Base-by-base conservation (phyloP, 2,329 filamentous ascomycete genomes). In the Fusarium torreyae region DNA sequence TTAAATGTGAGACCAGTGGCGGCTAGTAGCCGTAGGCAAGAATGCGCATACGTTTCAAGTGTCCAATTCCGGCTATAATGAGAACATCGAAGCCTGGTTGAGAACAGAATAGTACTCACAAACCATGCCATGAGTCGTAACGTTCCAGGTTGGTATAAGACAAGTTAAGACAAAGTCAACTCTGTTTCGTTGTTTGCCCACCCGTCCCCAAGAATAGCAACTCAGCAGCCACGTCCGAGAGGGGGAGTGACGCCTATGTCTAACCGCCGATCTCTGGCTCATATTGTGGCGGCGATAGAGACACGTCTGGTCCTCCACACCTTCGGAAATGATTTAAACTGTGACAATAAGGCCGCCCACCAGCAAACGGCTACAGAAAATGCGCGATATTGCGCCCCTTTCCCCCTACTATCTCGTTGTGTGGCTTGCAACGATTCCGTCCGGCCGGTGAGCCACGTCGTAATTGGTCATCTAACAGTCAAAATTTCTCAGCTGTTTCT, bases 141-240 rank as follows among this genome's bases (percentile, higher is more conserved):
- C 42, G 62, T 63, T 67, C 58, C 48, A 50, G 39, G 34, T 49
- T 54, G 43, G 34, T 60, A 55, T 40, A 65, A 44, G 43, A 46
- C 55, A 49, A 51, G 18, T 51, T 43, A 48, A 20, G 17, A 18
- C 22, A 38, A 46, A 43, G 22, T 54, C 52, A 57, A 56, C 49
- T 52, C 36, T 57, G 46, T 34, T 42, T 48, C 45, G 18, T 15
- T 56, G 42, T 55, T 45, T 53, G 45, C 24, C 62, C 44, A 44
- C 28, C 28, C 52, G 33, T 57, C 24, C 54, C 62, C 62, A 68
- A 70, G 45, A 70, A 70, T 63, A 69, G 66, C 34, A 63, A 58
- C 44, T 26, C 26, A 58, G 51, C 66, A 58, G 48, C 66, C 55
- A 57, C 48, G 51, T 48, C 66, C 50, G 38, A 63, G 49, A 57